Conservation (phyloP, 257 asterid genomes). For the Paraleonurus japonicus region DNA sequence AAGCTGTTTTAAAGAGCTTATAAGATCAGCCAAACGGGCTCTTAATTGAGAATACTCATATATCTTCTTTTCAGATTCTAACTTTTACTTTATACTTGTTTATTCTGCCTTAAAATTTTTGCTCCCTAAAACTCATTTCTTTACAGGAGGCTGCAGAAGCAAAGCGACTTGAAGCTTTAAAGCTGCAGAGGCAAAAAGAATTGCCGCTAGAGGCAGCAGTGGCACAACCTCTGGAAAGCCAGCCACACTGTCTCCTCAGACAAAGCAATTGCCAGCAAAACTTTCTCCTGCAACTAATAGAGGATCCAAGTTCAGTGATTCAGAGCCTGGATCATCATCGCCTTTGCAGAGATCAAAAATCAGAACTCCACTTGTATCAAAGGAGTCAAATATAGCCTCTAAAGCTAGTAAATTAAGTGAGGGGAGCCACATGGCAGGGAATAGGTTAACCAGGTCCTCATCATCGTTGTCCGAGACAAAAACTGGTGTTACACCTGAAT, state of each 20-base stretch:
- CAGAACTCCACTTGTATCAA: slow-evolving; percentile 55
- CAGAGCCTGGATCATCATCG: slow-evolving; percentile 83
- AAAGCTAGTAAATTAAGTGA: slow-evolving; percentile 53
- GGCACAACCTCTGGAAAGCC: slow-evolving; percentile 44
- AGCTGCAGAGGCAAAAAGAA: slow-evolving; percentile 83
- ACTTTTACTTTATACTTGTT: too few species aligned
- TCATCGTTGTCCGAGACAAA: slow-evolving; percentile 70
- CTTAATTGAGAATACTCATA: not conserved
- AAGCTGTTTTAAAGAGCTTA: too few species aligned
- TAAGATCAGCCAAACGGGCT: too few species aligned
- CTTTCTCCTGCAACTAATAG: slow-evolving; percentile 58
- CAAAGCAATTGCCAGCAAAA: slow-evolving; percentile 56
- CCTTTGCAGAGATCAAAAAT: slow-evolving; percentile 92
- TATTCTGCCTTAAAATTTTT: too few species aligned
- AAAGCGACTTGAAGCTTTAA: slow-evolving; percentile 75
- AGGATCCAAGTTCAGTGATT: slow-evolving; percentile 89
- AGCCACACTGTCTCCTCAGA: slow-evolving; percentile 40
- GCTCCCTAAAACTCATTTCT: slow-evolving; percentile 10
- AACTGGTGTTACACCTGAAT: slow-evolving; percentile 52
- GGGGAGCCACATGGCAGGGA: slow-evolving; percentile 51
- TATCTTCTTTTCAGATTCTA: too few species aligned
- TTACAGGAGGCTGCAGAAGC: slow-evolving; percentile 76
- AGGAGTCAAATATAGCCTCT: slow-evolving; percentile 43
- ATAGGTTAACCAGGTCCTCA: slow-evolving; percentile 65
- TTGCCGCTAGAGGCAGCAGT: slow-evolving; percentile 63